phyloP scores from a whole-genome alignment of 1,284 basidiomycete species.

The Moesziomyces globuligerus region DNA sequence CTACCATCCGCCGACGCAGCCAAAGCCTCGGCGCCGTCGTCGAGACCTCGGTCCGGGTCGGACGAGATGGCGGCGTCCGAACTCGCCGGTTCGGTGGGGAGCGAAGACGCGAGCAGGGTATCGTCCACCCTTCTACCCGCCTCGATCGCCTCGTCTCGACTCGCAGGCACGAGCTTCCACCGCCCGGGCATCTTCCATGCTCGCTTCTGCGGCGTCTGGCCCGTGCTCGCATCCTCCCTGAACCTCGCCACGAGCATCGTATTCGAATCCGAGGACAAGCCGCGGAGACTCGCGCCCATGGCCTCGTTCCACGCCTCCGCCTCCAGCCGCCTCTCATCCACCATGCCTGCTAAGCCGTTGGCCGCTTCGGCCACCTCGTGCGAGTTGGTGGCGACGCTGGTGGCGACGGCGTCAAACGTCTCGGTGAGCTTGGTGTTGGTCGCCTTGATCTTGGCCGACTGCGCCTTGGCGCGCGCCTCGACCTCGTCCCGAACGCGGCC shows the following conservation, averaged over 20 bases:
- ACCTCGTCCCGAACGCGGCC: slow-evolving; percentile 15
- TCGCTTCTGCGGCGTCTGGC: slow-evolving; percentile 55
- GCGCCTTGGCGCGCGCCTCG: slow-evolving; percentile 28
- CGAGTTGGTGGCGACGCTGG: slow-evolving; percentile 7
- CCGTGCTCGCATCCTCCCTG: slow-evolving; percentile 41
- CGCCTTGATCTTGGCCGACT: slow-evolving; percentile 36
- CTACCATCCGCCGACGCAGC: too few relatives aligned
- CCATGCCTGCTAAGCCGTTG: slow-evolving; percentile 2
- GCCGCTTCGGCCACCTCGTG: slow-evolving; percentile 5
- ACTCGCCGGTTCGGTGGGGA: slow-evolving; percentile 9
- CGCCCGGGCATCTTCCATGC: slow-evolving; percentile 30
- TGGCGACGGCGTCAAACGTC: slow-evolving; percentile 17
- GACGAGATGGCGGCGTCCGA: slow-evolving; percentile 14
- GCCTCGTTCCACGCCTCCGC: slow-evolving; percentile 18
- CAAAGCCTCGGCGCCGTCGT: too few relatives aligned
- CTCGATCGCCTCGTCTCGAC: slow-evolving; percentile 45
- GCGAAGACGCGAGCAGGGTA: slow-evolving; percentile 10
- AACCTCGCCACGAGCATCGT: slow-evolving; percentile 22
- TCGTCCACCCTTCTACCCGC: slow-evolving; percentile 25
- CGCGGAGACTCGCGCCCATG: slow-evolving; percentile 8
- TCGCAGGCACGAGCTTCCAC: slow-evolving; percentile 49
- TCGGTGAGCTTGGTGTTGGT: slow-evolving; percentile 35
- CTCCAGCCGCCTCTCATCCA: slow-evolving; percentile 7
- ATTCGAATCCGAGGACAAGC: slow-evolving; percentile 22
- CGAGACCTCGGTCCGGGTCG: too few relatives aligned